These are phyloP conservation scores for Coniochaeta prunicola DNA, from an alignment of 2,329 filamentous ascomycete species.

Conservation along the genomic window DNA sequence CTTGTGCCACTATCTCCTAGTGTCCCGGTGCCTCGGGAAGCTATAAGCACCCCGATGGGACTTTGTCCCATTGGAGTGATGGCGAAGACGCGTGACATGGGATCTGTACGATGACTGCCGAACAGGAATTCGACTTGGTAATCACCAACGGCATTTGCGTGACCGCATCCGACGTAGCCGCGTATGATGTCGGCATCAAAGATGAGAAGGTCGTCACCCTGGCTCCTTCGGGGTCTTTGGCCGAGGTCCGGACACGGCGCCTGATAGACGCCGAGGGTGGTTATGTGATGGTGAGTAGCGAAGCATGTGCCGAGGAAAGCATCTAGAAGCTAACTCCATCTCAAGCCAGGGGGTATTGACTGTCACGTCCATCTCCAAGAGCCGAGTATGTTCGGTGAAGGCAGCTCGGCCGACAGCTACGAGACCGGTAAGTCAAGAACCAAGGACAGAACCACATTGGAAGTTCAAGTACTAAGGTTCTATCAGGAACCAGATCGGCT, in stretches of 20 bases:
- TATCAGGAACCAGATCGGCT: conserved; percentile 40
- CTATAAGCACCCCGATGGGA: no score
- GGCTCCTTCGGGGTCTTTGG: conserved; percentile 27
- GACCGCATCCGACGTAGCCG: background rate
- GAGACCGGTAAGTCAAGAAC: no score
- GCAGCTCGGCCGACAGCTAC: conserved; percentile 24
- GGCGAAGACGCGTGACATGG: no score
- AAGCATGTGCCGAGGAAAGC: no score
- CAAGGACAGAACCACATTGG: no score
- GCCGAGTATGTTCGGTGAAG: conserved; percentile 25
- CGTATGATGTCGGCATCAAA: conserved; percentile 17
- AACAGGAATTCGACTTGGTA: background rate
- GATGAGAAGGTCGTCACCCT: conserved; percentile 33
- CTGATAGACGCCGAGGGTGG: conserved; percentile 33
- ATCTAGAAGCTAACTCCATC: no score
- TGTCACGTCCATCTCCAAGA: conserved; percentile 32
- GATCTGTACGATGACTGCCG: no score
- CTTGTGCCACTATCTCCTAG: no score
- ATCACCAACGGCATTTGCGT: conserved; percentile 1
- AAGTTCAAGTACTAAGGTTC: no score
- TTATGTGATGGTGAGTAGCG: conserved; percentile 30
- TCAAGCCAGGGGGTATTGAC: conserved; percentile 31
- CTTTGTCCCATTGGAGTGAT: no score
- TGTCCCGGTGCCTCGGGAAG: no score
- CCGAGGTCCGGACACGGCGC: conserved; percentile 16